Evolutionary conservation across 2,329 filamentous ascomycete species (phyloP), one percentile per base, ranked within the genome.

Genomic region (Sarocladium kiliense): DNA sequence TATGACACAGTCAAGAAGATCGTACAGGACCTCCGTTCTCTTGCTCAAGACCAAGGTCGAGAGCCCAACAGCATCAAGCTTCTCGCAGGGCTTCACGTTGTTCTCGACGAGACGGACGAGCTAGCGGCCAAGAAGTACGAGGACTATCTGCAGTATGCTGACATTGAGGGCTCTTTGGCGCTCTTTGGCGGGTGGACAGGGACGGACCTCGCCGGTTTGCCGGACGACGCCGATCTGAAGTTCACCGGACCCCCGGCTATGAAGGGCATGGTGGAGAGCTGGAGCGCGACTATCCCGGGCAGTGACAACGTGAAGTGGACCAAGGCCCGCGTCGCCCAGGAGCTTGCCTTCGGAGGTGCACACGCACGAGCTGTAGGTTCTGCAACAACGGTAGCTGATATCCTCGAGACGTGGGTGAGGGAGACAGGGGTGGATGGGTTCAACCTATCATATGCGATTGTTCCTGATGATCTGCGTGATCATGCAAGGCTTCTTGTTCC

Each of bases 241-340:
- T 75, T 77, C 56, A 65, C 66, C 6, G 68, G 68, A 6, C 67
- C 68, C 2, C 70, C 72, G 2, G 71, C 68, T 1, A 71, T 77
- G 10, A 70, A 72, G 9, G 56, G 56, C 26, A 59, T 61, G 34
- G 55, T 61, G 0, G 39, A 49, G 19, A 57, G 37, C 4, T 62
- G 60, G 58, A 54, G 50, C 3, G 55, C 49, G 0, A 58, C 58
- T 1, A 56, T 59, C 12, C 58, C 57, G 11, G 60, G 59, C 1
- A 57, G 54, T 18, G 55, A 59, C 2, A 51, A 54, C n/a, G 44
- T 58, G 0, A 77, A 74, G 1, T 85, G 79, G 75, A 82, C 82
- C 64, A 83, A 84, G 61, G 67, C 64, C 0, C 74, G 78, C 56
- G 79, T 79, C 1, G 78, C 81, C 30, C 78, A 82, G 58, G 81